A percentile compares a stretch with the other conserved stretches of the same genome.
These are phyloP conservation scores for Metroxylon sagu DNA, from an alignment of 176 grass and related monocot species.

Conservation along the genomic window DNA sequence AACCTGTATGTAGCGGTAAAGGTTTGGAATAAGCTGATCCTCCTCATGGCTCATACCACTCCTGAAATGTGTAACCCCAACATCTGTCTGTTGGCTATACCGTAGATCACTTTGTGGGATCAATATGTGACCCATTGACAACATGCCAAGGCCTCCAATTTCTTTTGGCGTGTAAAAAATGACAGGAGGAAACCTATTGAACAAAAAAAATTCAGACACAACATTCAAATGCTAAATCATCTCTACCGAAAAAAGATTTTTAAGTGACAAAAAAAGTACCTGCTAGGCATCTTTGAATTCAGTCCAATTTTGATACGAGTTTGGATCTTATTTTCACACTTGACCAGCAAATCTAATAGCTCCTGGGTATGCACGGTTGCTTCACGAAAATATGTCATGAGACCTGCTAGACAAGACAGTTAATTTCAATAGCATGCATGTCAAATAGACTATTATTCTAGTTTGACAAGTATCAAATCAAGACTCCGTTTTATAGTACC, in stretches of 20 bases:
- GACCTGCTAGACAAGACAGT: conserved; percentile 20
- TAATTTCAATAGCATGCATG: no score
- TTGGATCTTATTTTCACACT: conserved; percentile 99
- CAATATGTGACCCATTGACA: conserved; percentile 98
- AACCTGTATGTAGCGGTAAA: conserved; percentile 80
- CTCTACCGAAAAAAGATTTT: no score
- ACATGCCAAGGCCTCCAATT: conserved; percentile 94
- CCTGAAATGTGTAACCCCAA: conserved; percentile 92
- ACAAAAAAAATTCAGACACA: no score
- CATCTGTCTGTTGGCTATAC: conserved; percentile 96
- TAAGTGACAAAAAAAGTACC: conserved; percentile 9
- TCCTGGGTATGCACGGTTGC: conserved; percentile 97
- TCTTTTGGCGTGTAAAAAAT: conserved; percentile 99
- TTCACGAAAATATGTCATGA: conserved; percentile 99
- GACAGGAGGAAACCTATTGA: conserved; percentile 72
- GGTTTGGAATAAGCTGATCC: conserved; percentile 95
- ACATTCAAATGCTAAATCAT: no score
- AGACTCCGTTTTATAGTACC: conserved; percentile 4
- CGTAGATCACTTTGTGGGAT: conserved; percentile 93
- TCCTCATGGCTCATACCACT: conserved; percentile 99
- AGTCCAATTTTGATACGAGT: conserved; percentile 97
- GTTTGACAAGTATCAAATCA: no score
- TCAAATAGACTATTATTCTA: no score
- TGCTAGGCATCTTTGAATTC: conserved; percentile 99
- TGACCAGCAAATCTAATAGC: conserved; percentile 91